Evolutionary conservation across 768 basidiomycete genomes (phyloP).

Genomic region (Lactarius hatsudake): DNA sequence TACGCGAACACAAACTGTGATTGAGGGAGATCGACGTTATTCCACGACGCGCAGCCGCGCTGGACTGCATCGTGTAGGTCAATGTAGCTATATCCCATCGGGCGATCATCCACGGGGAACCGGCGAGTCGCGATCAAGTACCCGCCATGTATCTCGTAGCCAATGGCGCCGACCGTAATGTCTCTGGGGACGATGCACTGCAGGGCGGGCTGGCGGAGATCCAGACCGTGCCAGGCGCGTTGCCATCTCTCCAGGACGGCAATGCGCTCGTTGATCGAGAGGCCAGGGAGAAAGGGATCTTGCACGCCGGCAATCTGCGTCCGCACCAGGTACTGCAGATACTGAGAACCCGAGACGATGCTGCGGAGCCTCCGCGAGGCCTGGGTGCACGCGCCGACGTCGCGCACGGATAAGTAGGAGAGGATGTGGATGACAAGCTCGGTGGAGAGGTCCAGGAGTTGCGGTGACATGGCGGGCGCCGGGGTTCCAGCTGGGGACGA

Average conservation of each 20-base stretch:
- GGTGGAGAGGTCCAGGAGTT: slow-evolving; percentile 22
- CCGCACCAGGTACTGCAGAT: slow-evolving; percentile 21
- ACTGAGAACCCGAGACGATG: slow-evolving; percentile 19
- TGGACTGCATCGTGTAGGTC: slow-evolving; percentile 13
- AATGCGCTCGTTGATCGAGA: slow-evolving; percentile 18
- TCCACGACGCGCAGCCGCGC: slow-evolving; percentile 10
- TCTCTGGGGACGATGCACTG: slow-evolving; percentile 18
- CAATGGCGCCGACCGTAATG: slow-evolving; percentile 9
- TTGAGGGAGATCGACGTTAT: slow-evolving; percentile 18
- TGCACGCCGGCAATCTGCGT: slow-evolving; percentile 18
- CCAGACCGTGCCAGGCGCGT: slow-evolving; percentile 14
- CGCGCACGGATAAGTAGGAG: slow-evolving; percentile 15
- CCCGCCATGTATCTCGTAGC: slow-evolving; percentile 20
- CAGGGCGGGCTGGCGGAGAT: slow-evolving; percentile 16
- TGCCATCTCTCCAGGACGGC: slow-evolving; percentile 18
- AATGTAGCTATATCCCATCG: slow-evolving; percentile 20
- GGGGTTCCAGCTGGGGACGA: slow-evolving; percentile 5
- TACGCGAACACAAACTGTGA: slow-evolving; percentile 11
- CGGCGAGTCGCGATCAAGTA: slow-evolving; percentile 19
- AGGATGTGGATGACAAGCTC: slow-evolving; percentile 25
- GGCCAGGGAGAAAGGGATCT: slow-evolving; percentile 14
- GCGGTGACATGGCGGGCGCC: slow-evolving; percentile 18
- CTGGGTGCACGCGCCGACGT: slow-evolving; percentile 17
- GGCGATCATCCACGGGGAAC: slow-evolving; percentile 19
- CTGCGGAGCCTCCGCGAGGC: slow-evolving; percentile 15